These are phyloP conservation scores for Aspergillus luchuensis DNA, from an alignment of 2,329 filamentous ascomycete species.

Conservation along the genomic window DNA sequence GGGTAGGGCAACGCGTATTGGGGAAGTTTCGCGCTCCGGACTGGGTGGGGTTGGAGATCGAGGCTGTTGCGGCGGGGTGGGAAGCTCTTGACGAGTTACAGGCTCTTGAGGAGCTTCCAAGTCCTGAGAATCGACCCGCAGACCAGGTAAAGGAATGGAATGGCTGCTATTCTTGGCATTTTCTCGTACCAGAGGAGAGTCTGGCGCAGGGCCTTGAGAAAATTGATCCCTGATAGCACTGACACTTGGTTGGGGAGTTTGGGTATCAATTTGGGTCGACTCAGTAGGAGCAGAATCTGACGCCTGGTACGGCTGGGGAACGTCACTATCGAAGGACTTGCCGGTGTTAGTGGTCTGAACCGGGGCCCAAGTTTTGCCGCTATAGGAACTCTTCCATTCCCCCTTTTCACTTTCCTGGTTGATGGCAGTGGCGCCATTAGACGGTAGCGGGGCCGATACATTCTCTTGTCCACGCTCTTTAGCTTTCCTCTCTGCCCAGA, in stretches of 20 bases:
- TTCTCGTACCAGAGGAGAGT: conserved; percentile 55
- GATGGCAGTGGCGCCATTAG: conserved; percentile 52
- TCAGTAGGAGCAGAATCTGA: conserved; percentile 60
- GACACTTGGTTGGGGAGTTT: conserved; percentile 65
- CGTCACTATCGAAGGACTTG: conserved; percentile 57
- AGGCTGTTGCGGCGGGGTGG: conserved; percentile 49
- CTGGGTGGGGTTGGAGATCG: conserved; percentile 53
- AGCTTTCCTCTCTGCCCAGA: conserved; percentile 98
- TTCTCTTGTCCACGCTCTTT: conserved; percentile 64
- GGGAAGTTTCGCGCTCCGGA: conserved; percentile 63
- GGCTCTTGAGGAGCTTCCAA: conserved; percentile 52
- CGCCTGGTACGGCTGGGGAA: conserved; percentile 56
- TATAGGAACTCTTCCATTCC: conserved; percentile 90
- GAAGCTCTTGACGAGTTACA: conserved; percentile 36
- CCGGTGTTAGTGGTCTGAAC: conserved; percentile 75
- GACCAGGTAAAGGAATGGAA: conserved; percentile 76
- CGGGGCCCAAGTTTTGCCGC: conserved; percentile 84
- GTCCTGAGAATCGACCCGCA: conserved; percentile 61
- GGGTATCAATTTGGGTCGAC: conserved; percentile 52
- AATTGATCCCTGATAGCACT: conserved; percentile 80
- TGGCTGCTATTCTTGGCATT: conserved; percentile 64
- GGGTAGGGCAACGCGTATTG: conserved; percentile 83
- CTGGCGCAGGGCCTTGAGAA: conserved; percentile 64
- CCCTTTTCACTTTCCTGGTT: conserved; percentile 71
- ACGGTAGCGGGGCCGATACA: conserved; percentile 46